Conservation (phyloP, 2,329 filamentous ascomycete genomes). For the Biscogniauxia marginata region DNA sequence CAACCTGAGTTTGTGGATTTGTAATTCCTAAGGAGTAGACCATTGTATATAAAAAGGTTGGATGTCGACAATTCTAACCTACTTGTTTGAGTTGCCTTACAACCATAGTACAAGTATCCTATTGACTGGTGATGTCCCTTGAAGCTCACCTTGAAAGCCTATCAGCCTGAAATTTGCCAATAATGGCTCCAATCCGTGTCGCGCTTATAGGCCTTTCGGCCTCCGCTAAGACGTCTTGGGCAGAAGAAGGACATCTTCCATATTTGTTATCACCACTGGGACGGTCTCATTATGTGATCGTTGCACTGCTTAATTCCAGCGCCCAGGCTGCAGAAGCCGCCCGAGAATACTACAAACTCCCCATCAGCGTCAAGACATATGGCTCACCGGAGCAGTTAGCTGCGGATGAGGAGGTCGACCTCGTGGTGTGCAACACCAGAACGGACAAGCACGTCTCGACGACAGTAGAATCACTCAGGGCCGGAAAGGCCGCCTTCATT, state of each 20-base stretch:
- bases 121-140: background rate
- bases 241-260: slow-evolving; percentile 54
- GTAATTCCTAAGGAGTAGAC: background rate
- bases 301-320: slow-evolving; percentile 52
- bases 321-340: slow-evolving; percentile 43
- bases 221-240: slow-evolving; percentile 53
- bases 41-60: background rate
- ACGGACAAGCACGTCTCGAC: slow-evolving; percentile 52
- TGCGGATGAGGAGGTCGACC: slow-evolving; percentile 47
- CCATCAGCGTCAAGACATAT: slow-evolving; percentile 44
- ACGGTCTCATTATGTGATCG: slow-evolving; percentile 44
- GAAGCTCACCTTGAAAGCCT: background rate
- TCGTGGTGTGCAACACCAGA: slow-evolving; percentile 54
- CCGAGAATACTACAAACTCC: slow-evolving; percentile 42
- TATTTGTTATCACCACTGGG: slow-evolving; percentile 52
- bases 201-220: slow-evolving; percentile 59
- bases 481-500: slow-evolving; percentile 53
- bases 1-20: background rate
- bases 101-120: background rate
- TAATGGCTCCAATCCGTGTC: slow-evolving; percentile 51
- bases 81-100: background rate
- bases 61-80: background rate
- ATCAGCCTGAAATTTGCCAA: slow-evolving; percentile 5
- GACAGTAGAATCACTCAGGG: slow-evolving; percentile 45
- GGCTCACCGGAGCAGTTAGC: slow-evolving; percentile 49